Evolutionary conservation across 805 yeast genomes (phyloP), one percentile per base, ranked within the genome.

Genomic region (Candida taoyuanica): DNA sequence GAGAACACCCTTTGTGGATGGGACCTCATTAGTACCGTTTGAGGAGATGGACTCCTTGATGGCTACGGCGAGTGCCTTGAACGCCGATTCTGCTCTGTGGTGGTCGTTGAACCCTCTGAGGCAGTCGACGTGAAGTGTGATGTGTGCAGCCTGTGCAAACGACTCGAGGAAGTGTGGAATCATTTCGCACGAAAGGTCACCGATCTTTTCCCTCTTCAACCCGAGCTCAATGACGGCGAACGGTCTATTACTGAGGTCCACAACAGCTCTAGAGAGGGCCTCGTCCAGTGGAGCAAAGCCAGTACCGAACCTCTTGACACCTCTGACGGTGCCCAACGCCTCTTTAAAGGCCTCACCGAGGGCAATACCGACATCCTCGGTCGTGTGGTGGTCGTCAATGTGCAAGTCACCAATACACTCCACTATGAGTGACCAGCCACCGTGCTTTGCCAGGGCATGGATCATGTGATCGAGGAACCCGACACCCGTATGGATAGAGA

Each of bases 381-480:
- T 83, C 1, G 95, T 79, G 64, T 93, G 98, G 62, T 93, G 98
- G 63, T 93, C 98, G 62, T 93, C 98, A 38, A 93, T 89, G 62
- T 88, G 94, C 50, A 88, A 67, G 60, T 93, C 98, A 31, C 98
- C 98, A 42, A 82, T 74, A 63, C 98, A 91, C 58, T 84, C 95
- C 15, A 93, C 74, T 24, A 85, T 69, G 40, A 93, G 58, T 11
- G 96, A 85, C 98, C 98, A 93, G 14, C 98, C 98, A 1, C 95
- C 71, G 63, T 93, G 98, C 57, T 93, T 93, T 28, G 98, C 96
- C 52, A 93, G 69, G 0, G 98, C 98, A 55, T 91, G 96, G 33
- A 93, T 68, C 98, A 93, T 93, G 63, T 93, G 98, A 66, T 93
- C 98, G 42, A 91, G 65, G 58, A 93, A 93, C 1, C 98, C 98